Percentiles rank a stretch among this genome's conserved stretches.
Conservation (phyloP, 306 rosid species). For the Ziziphus jujuba region DNA sequence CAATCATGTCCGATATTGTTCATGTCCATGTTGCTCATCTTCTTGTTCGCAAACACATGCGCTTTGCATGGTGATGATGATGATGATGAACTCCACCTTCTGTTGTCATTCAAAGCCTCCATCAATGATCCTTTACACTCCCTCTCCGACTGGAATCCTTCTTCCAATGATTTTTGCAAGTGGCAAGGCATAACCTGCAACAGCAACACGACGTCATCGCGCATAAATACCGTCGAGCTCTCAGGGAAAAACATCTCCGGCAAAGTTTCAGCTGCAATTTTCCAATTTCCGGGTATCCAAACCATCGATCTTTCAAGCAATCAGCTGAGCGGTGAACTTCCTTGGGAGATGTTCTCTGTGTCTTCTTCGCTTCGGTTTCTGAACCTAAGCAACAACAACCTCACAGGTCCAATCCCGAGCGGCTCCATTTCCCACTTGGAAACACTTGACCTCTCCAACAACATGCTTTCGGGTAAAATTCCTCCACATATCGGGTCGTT, state of each 20-base stretch:
- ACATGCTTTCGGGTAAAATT: conserved; percentile 76
- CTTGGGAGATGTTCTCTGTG: conserved; percentile 12
- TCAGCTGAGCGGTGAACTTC: conserved; percentile 51
- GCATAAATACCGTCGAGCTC: conserved; percentile 46
- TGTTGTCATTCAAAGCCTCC: conserved; percentile 76
- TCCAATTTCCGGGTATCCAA: conserved; percentile 43
- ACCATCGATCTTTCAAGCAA: conserved; percentile 75
- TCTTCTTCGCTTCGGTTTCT: conserved; percentile 52
- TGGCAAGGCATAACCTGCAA: conserved; percentile 74
- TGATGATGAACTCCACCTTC: conserved; percentile 45
- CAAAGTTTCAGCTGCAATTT: conserved; percentile 41
- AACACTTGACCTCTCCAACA: conserved; percentile 78
- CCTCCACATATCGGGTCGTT: conserved; percentile 57
- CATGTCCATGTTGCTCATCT: conserved; percentile 33
- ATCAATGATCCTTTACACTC: conserved; percentile 49
- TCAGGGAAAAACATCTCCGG: conserved; percentile 70
- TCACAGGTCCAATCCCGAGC: conserved; percentile 66
- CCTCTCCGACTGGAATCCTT: conserved; percentile 69
- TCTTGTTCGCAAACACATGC: conserved; percentile 24
- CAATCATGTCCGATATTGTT: conserved; percentile 19
- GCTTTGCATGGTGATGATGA: conserved; percentile 36
- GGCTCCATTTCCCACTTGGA: conserved; percentile 43
- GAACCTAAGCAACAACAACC: conserved; percentile 81
- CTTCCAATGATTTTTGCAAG: conserved; percentile 44
- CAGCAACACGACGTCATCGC: conserved; percentile 27